Base-by-base conservation (phyloP, 192 early-diverging fungal genomes). In the Dissophora globulifera region DNA sequence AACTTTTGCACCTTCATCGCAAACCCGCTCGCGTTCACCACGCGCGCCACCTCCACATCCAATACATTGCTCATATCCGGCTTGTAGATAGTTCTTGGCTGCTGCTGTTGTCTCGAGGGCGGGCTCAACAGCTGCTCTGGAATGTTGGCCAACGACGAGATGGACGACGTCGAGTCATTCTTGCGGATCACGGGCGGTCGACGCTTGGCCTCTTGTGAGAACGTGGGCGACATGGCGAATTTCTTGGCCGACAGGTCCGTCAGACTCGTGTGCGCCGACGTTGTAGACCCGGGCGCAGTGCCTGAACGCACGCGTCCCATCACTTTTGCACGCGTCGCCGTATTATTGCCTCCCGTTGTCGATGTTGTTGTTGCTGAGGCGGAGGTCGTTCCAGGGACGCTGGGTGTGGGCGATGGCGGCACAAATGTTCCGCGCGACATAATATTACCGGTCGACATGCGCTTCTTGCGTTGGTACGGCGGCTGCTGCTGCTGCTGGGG, bases 21-120 rank as follows among this genome's bases (percentile, higher is more conserved):
- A 50, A 79, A 82, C 11, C 86, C 86, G 16, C 81, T 87, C 6
- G 84, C 85, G 46, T 89, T 89, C 13, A 90, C 86, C 15, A 90
- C 84, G 19, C 71, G 50, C 13, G 81, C 88, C 1, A 89, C 79
- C 43, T 87, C 86, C 2, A 87, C 82, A 78, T 90, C 88, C 38
- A 90, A 52, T 27, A 78, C 81, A 55, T 85, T 86, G 41, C 62
- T 79, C 17, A 88, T 80, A 62, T 90, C 83, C 3, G 88, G 69
- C 53, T 57, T 66, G 48, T 61, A 78, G 16, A 62, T 46, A 17
- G 50, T 69, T 46, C 50, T 54, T 40, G 42, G 78, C 3, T 26
- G 54, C 51, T 54, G 78, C 3, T 26, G 54, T 50, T 54, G 63
- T 11, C 41, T 20, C 49, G 50, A 46, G 48, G 51, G 51, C 4